phyloP scores from a whole-genome alignment of 345 rosid genomes.

The Pistacia vera region DNA sequence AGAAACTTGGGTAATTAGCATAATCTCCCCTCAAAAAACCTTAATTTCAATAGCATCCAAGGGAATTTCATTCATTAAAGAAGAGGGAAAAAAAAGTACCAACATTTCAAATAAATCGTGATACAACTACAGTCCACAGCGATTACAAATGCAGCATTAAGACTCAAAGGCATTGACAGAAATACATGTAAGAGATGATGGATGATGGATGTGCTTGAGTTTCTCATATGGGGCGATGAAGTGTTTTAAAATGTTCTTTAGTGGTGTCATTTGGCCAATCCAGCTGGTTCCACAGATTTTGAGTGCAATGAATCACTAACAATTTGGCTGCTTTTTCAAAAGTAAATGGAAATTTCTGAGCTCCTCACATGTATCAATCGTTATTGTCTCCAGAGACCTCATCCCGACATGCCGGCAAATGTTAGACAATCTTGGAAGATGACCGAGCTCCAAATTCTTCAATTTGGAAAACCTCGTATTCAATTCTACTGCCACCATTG shows the following conservation, averaged over 20 bases:
- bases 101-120: neutral
- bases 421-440: neutral
- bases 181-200: constrained; percentile 19
- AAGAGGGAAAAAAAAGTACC: no score
- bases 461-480: neutral
- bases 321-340: neutral
- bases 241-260: neutral
- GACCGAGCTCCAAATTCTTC: constrained; percentile 12
- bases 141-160: neutral
- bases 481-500: neutral
- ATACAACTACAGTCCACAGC: no score
- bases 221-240: neutral
- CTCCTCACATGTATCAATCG: neutral
- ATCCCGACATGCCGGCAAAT: neutral
- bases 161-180: neutral
- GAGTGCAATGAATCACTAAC: constrained; percentile 2
- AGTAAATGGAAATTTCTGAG: neutral
- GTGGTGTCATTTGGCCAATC: neutral
- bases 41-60: no score
- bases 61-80: no score
- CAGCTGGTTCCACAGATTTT: constrained; percentile 2
- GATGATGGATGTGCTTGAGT: neutral
- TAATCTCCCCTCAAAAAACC: no score
- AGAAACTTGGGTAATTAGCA: no score
- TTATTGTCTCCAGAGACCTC: constrained; percentile 4